These are phyloP conservation scores for Aethionema arabicum DNA, from an alignment of 345 rosid genomes.

Conservation along the genomic window DNA sequence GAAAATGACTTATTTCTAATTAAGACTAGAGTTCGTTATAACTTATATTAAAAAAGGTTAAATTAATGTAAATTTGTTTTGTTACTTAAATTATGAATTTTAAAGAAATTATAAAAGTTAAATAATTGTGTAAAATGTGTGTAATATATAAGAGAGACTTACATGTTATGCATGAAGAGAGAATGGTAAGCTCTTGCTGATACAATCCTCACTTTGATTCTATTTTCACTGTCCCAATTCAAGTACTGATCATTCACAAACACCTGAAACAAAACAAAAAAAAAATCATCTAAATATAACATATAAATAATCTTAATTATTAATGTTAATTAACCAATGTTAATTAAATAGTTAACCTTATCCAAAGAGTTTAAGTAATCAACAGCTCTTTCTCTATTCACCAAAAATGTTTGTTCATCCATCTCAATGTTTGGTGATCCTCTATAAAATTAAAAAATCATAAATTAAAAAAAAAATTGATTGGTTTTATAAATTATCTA, in stretches of 20 bases:
- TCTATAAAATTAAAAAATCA: conserved; percentile 37
- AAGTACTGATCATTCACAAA: conserved; percentile 92
- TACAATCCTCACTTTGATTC: conserved; percentile 89
- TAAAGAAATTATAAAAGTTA: too few species aligned
- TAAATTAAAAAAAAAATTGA: too few species aligned
- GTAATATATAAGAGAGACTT: conserved; percentile 43
- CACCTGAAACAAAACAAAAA: conserved; percentile 47
- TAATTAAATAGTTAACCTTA: conserved; percentile 48
- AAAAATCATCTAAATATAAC: not conserved
- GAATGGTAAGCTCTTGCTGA: conserved; percentile 99
- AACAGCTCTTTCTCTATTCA: conserved; percentile 96
- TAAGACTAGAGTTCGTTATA: too few species aligned
- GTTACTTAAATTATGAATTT: too few species aligned
- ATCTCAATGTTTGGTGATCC: conserved; percentile 99
- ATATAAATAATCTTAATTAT: not conserved
- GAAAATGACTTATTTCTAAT: too few species aligned
- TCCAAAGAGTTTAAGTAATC: conserved; percentile 97
- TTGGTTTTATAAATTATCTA: too few species aligned
- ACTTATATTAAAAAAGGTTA: too few species aligned
- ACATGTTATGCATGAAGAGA: conserved; percentile 99
- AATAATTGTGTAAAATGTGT: not conserved
- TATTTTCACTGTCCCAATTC: conserved; percentile 87
- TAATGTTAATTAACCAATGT: not conserved
- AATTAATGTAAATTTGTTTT: too few species aligned
- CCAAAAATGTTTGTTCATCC: conserved; percentile 96